Evolutionary conservation across 108 stramenopile genomes (phyloP), one percentile per base, ranked within the genome.

Genomic region (Aureococcus anophagefferens): DNA sequence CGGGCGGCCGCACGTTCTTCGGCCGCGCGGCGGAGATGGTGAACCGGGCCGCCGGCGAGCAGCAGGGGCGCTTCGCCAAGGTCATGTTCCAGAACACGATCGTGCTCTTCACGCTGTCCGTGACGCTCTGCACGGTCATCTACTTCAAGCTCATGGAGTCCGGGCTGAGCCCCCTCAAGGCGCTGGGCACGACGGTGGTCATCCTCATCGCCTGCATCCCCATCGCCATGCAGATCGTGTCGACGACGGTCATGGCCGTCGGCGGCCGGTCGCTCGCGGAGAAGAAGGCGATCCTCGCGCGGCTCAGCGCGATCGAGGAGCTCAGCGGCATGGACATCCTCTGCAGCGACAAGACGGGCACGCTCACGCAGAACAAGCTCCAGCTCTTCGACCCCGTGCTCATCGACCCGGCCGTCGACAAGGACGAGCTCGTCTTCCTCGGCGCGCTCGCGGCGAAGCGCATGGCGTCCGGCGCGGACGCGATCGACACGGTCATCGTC

Each of bases 321-420:
- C 65, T 92, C 70, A 88, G 88, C 25, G 87, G 85, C 30, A 93
- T 93, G 89, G 67, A 68, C 71, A 86, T 90, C 70, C 83, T 98
- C 75, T 98, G 97, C 90, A 92, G 94, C 29, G 97, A 98, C 82
- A 96, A 96, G 79, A 72, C 78, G 77, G 90, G 96, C 36, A 97
- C 96, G 31, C 84, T 97, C 46, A 97, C 96, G 25, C 87, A 90
- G 72, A 59, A 59, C 51, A 59, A 59, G 51, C 18, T 92, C 85
- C 71, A 81, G 29, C 68, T 86, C 70, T 77, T 83, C 36, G 82
- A 84, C 37, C 85, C 87, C 30, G 79, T 80, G 44, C 72, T 85
- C 36, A 79, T 81, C 77, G 67, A 36, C 29, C 34, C 64, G 0
- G 74, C 74, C 37, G 83, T 84, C 70, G 86, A 74, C 40, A 78